A percentile compares a stretch with the other conserved stretches of the same genome.
These are phyloP conservation scores for Leishmania turanica DNA, from an alignment of 208 protist genomes.

Conservation along the genomic window DNA sequence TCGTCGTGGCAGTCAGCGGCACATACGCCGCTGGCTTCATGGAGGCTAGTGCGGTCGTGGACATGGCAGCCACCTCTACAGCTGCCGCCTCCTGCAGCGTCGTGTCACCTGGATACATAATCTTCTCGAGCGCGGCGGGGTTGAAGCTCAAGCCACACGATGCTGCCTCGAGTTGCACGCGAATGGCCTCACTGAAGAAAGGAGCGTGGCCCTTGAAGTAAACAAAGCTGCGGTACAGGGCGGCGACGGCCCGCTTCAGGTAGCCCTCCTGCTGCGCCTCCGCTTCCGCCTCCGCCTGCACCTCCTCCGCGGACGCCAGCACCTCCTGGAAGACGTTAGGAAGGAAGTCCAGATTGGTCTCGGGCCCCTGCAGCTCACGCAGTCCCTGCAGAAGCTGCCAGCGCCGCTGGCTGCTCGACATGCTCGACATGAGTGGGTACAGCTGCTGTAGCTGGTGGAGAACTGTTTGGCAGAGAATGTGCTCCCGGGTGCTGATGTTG, in stretches of 20 bases:
- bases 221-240: conserved; percentile 56
- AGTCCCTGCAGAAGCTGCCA: conserved; percentile 62
- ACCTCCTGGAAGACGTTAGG: conserved; percentile 45
- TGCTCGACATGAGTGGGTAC: conserved; percentile 44
- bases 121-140: conserved; percentile 22
- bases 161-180: conserved; percentile 43
- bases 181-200: conserved; percentile 37
- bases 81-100: conserved; percentile 39
- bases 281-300: conserved; percentile 38
- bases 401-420: conserved; percentile 35
- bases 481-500: conserved; percentile 37
- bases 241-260: conserved; percentile 48
- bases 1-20: not conserved
- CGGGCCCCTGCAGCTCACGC: conserved; percentile 59
- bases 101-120: conserved; percentile 60
- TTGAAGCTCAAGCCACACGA: conserved; percentile 30
- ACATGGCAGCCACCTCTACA: conserved; percentile 13
- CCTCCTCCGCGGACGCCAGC: conserved; percentile 46
- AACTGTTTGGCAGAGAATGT: conserved; percentile 47
- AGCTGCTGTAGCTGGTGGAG: conserved; percentile 46
- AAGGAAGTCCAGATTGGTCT: conserved; percentile 51
- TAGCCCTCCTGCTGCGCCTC: conserved; percentile 44
- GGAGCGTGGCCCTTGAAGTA: conserved; percentile 53
- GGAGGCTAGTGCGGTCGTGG: not conserved
- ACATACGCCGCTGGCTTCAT: conserved; percentile 2